Evolutionary conservation across 2,329 filamentous ascomycete genomes (phyloP).

Genomic region (Trichoderma oligosporum): DNA sequence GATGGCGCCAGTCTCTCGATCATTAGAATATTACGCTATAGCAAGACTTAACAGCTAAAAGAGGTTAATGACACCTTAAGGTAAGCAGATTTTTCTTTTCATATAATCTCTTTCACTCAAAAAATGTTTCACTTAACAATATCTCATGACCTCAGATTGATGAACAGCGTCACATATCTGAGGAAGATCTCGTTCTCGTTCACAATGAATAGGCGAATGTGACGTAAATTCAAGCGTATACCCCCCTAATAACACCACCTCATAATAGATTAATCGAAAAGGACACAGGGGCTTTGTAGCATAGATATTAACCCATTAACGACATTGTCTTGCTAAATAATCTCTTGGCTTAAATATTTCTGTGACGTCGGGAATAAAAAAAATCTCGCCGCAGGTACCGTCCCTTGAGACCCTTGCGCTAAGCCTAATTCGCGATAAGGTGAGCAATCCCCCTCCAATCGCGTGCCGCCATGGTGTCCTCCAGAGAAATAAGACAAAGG

Average conservation of each 20-base stretch:
- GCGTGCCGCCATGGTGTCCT: constrained; percentile 19
- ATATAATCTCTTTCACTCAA: too few species aligned
- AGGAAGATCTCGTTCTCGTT: too few species aligned
- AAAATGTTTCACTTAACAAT: too few species aligned
- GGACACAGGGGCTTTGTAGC: not conserved
- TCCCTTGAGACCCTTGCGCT: constrained; percentile 11
- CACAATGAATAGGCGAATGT: not conserved
- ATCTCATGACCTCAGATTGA: too few species aligned
- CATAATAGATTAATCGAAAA: not conserved
- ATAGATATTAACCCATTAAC: not conserved
- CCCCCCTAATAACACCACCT: not conserved
- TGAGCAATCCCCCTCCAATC: constrained; percentile 4
- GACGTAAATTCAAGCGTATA: not conserved
- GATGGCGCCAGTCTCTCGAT: too few species aligned
- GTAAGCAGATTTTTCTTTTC: too few species aligned
- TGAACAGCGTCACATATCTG: too few species aligned
- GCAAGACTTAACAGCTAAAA: too few species aligned
- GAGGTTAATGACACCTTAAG: too few species aligned
- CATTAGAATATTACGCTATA: too few species aligned
- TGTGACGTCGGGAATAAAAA: not conserved
- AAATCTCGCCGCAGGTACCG: constrained; percentile 7
- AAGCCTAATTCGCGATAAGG: constrained; percentile 18
- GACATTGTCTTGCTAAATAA: not conserved
- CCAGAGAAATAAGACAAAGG: not conserved
- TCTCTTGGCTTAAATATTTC: too few species aligned